Evolutionary conservation across 2,329 filamentous ascomycete species (phyloP).

Genomic region (Aspergillus sp.): DNA sequence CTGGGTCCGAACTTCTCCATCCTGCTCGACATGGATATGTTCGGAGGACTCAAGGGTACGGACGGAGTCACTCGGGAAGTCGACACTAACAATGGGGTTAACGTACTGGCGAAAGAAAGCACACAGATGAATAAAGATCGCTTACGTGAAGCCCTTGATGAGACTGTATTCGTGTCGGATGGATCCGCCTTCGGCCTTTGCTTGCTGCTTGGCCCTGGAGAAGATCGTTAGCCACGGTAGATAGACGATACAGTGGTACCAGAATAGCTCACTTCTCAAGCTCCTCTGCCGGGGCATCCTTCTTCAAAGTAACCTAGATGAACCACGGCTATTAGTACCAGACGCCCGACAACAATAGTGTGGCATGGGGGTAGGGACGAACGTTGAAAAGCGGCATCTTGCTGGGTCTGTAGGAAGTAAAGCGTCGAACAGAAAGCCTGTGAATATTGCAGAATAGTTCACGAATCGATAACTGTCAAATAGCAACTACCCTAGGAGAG

Average conservation of each 20-base stretch:
- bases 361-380: conserved; percentile 5
- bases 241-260: neutral
- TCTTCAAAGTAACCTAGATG: conserved; percentile 68
- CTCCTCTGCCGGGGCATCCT: conserved; percentile 57
- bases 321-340: neutral
- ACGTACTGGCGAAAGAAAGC: neutral
- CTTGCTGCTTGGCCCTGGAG: conserved; percentile 65
- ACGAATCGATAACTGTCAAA: too few relatives aligned
- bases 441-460: neutral
- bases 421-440: neutral
- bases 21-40: conserved; percentile 70
- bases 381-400: conserved; percentile 37
- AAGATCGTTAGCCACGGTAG: conserved; percentile 6
- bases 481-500: too few relatives aligned
- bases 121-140: conserved; percentile 12
- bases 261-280: conserved; percentile 53
- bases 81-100: conserved; percentile 50
- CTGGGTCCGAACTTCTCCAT: conserved; percentile 63
- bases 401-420: neutral
- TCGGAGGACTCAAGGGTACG: conserved; percentile 59
- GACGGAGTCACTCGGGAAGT: conserved; percentile 60
- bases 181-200: conserved; percentile 66
- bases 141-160: conserved; percentile 91
- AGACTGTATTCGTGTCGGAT: conserved; percentile 77
- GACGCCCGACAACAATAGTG: neutral